Evolutionary conservation across 2,329 filamentous ascomycete species (phyloP).

Genomic region (Coniochaeta prunicola): DNA sequence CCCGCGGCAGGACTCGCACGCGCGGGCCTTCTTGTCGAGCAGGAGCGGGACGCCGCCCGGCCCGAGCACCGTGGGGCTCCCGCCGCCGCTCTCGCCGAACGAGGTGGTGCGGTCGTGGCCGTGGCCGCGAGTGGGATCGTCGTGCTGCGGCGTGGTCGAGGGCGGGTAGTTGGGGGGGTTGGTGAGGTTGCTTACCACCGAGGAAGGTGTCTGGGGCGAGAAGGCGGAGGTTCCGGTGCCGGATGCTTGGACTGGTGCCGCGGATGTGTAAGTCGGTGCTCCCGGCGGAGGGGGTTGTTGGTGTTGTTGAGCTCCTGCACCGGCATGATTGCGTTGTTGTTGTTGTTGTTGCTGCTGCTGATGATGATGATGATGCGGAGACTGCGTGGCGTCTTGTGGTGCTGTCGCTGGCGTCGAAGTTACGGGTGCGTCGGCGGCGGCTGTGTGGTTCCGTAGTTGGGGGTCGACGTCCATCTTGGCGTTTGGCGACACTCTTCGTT

Average conservation of each 20-base stretch:
- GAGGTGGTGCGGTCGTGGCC: slow-evolving; percentile 4
- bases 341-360: background rate
- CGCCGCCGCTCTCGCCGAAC: slow-evolving; percentile 28
- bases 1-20: slow-evolving; percentile 68
- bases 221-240: background rate
- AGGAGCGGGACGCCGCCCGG: background rate
- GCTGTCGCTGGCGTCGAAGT: background rate
- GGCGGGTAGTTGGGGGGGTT: background rate
- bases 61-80: background rate
- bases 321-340: too few relatives aligned
- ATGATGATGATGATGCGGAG: background rate
- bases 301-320: too few relatives aligned
- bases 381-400: background rate
- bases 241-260: background rate
- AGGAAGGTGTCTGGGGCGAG: background rate
- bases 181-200: background rate
- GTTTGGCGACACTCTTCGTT: background rate
- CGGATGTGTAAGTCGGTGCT: background rate
- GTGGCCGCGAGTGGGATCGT: slow-evolving; percentile 1
- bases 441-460: background rate
- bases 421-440: background rate
- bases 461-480: background rate
- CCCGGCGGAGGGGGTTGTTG: background rate
- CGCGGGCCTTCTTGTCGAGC: slow-evolving; percentile 52
- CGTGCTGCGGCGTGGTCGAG: background rate